Percentiles rank a stretch among this genome's conserved stretches.
These are phyloP conservation scores for Diaporthe eres DNA, from an alignment of 2,329 filamentous ascomycete genomes.

Conservation along the genomic window DNA sequence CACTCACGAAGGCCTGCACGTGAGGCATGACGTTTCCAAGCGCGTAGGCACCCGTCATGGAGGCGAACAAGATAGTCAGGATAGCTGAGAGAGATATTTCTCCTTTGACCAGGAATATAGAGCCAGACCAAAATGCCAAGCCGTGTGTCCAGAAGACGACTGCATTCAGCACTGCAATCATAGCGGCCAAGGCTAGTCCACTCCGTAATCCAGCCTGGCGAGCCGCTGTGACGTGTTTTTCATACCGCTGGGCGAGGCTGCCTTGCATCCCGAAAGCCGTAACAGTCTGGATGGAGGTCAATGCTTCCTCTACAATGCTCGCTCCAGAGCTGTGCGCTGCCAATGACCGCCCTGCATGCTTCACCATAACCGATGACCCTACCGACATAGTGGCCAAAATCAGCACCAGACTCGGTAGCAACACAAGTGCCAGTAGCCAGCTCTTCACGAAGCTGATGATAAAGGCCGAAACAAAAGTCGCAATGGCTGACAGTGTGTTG, in stretches of 20 bases:
- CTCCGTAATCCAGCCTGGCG: constrained; percentile 82
- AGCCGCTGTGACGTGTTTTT: constrained; percentile 79
- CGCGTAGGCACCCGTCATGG: constrained; percentile 94
- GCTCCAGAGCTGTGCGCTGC: constrained; percentile 87
- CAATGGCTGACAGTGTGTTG: constrained; percentile 79
- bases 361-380: constrained; percentile 82
- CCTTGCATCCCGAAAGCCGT: constrained; percentile 94
- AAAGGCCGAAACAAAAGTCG: constrained; percentile 90
- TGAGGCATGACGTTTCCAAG: constrained; percentile 91
- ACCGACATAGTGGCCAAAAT: constrained; percentile 82
- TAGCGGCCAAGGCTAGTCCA: constrained; percentile 79
- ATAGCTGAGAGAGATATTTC: constrained; percentile 78
- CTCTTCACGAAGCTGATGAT: constrained; percentile 91
- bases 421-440: constrained; percentile 93
- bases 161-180: constrained; percentile 88
- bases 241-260: constrained; percentile 88
- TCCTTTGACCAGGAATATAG: constrained; percentile 77
- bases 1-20: constrained; percentile 86
- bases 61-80: constrained; percentile 87
- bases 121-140: constrained; percentile 90
- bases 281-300: constrained; percentile 92
- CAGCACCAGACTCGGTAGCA: constrained; percentile 84
- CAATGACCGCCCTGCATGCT: constrained; percentile 83
- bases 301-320: constrained; percentile 91
- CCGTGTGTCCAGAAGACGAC: constrained; percentile 90